Percentiles rank a stretch among this genome's conserved stretches.
phyloP scores from a whole-genome alignment of 2,329 filamentous ascomycete species.

The Colletotrichum salicis region DNA sequence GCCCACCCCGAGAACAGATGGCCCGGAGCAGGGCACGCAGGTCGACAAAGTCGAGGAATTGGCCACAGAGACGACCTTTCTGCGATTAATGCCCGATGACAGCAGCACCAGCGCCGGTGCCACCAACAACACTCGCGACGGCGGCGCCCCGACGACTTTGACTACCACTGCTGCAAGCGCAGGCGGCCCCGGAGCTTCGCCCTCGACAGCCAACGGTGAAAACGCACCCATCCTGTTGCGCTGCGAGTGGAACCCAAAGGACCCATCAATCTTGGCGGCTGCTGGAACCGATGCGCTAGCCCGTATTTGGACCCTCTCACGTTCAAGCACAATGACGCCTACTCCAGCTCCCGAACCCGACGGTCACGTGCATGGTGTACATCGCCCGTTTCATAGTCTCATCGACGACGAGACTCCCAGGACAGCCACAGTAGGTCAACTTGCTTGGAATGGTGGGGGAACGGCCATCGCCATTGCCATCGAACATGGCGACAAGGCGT shows the following conservation, averaged over 20 bases:
- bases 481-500: conserved; percentile 63
- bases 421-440: conserved; percentile 65
- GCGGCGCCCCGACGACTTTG: conserved; percentile 47
- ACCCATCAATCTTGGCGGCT: conserved; percentile 73
- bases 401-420: conserved; percentile 64
- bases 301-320: conserved; percentile 73
- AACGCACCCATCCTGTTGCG: conserved; percentile 72
- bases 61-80: conserved; percentile 67
- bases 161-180: conserved; percentile 44
- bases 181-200: conserved; percentile 36
- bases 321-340: conserved; percentile 53
- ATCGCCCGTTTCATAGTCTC: conserved; percentile 58
- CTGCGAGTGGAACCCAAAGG: conserved; percentile 75
- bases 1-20: conserved; percentile 66
- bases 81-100: conserved; percentile 62
- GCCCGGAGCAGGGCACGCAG: conserved; percentile 72
- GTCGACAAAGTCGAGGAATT: conserved; percentile 72
- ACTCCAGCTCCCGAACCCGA: conserved; percentile 29
- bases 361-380: conserved; percentile 56
- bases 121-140: conserved; percentile 39
- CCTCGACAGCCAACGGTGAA: conserved; percentile 52
- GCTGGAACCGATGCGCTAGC: conserved; percentile 77
- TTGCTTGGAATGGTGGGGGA: conserved; percentile 71
- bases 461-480: conserved; percentile 67
- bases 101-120: conserved; percentile 3